Conservation (phyloP, 2,329 filamentous ascomycete species). For the Verticillium nubilum region DNA sequence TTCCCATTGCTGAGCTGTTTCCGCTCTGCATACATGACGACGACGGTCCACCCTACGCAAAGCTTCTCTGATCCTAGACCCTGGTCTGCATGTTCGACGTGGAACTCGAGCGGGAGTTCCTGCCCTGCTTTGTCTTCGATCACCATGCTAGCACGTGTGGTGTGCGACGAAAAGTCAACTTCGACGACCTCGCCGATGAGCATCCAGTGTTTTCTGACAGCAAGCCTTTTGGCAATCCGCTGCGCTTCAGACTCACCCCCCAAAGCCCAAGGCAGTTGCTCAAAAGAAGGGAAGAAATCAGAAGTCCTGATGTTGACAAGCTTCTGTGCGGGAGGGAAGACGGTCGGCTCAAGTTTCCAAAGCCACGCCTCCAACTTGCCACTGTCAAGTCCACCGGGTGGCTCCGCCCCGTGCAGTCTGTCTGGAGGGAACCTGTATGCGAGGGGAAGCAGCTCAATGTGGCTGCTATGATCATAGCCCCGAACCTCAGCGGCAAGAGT, state of each 20-base stretch:
- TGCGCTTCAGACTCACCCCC: background rate
- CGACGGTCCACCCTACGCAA: slow-evolving; percentile 4
- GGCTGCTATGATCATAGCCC: no score
- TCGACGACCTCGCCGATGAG: slow-evolving; percentile 12
- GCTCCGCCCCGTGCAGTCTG: no score
- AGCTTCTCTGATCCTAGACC: background rate
- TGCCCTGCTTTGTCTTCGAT: slow-evolving; percentile 8
- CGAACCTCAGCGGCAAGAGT: no score
- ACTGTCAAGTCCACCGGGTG: no score
- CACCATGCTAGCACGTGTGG: background rate
- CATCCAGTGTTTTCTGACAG: slow-evolving; percentile 8
- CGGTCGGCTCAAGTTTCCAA: no score
- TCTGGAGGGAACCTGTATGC: no score
- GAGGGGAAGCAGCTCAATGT: no score
- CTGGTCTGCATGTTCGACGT: background rate
- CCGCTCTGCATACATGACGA: slow-evolving; percentile 6
- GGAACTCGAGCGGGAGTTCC: slow-evolving; percentile 1
- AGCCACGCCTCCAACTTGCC: no score
- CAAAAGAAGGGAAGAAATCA: no score
- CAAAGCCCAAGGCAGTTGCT: background rate
- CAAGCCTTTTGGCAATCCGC: background rate
- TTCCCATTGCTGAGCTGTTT: background rate
- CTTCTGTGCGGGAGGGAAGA: no score
- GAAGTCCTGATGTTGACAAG: no score
- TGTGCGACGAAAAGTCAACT: background rate